Base-by-base conservation (phyloP, 768 basidiomycete species). In the Nevesoporus exiguus region DNA sequence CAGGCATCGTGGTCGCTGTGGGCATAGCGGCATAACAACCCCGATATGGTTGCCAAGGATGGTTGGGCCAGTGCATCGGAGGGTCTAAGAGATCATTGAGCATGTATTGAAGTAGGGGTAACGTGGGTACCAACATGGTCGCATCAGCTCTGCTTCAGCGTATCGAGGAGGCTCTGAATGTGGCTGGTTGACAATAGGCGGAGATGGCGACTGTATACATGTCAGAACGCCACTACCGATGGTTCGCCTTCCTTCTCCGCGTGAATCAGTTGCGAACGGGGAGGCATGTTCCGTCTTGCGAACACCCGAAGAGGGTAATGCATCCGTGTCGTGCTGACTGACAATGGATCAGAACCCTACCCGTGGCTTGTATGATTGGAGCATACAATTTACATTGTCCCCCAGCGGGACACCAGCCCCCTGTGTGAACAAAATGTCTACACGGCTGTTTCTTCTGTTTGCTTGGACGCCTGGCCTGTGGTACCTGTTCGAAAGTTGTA, bases 391-490 rank as follows among this genome's bases (percentile, higher is more conserved):
- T 71, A 57, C 76, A 79, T 7, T 66, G 58, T 33, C 72, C 68
- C 15, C 75, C 77, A 14, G 71, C 61, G 3, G 74, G 77, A 60
- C 77, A 79, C 71, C 71, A 72, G 1, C 75, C 76, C 21, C 69
- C 63, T 59, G 74, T 74, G 49, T 74, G 73, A 47, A 72, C 57
- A 61, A 74, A 77, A 56, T 76, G 73, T 47, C 70, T 70, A 59
- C 76, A 79, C 7, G 75, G 71, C 10, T 69, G 62, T 24, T 71
- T 77, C 51, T 70, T 72, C 64, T 51, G 56, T 34, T 14, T 53
- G 43, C 13, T 46, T n/a, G 10, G 17, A 10, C 9, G 44, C 34
- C 25, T 42, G 13, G 37, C 40, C 19, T 44, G 43, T 47, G 48
- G 39, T 30, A 42, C 24, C 34, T 47, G 53, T 14, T 60, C 64